Evolutionary conservation across 2,329 filamentous ascomycete genomes (phyloP).

Genomic region (Aspergillus novoparasiticus): DNA sequence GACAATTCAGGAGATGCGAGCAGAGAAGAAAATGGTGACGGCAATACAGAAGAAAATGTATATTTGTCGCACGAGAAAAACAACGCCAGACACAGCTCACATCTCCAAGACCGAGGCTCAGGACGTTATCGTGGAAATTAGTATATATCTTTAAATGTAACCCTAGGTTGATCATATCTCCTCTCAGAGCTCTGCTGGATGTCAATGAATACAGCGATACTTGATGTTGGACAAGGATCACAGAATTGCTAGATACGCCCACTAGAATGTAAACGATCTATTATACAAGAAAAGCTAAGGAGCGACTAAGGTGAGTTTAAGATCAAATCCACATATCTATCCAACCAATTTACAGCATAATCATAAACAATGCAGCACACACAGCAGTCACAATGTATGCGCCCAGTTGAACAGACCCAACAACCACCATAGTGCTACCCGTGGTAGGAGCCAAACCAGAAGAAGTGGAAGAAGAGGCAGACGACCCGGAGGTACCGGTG

Average conservation of each 20-base stretch:
- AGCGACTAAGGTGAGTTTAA: background rate
- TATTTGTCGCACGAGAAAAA: too few relatives aligned
- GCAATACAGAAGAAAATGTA: rapidly evolving
- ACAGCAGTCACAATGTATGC: conserved; percentile 48
- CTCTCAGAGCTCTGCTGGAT: background rate
- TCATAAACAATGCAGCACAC: conserved; percentile 49
- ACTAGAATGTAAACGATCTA: background rate
- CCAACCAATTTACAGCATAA: conserved; percentile 44
- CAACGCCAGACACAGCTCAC: too few relatives aligned
- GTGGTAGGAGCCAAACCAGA: conserved; percentile 5
- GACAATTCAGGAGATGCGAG: too few relatives aligned
- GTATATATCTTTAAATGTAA: too few relatives aligned
- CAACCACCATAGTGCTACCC: conserved; percentile 4
- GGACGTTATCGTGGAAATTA: too few relatives aligned
- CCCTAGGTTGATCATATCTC: too few relatives aligned
- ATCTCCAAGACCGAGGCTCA: too few relatives aligned
- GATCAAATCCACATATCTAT: background rate
- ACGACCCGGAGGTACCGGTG: conserved; percentile 27
- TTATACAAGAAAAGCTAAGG: background rate
- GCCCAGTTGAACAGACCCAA: conserved; percentile 35
- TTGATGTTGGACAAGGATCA: background rate
- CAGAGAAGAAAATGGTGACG: rapidly evolving
- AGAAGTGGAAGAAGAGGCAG: conserved; percentile 21
- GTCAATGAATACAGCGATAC: background rate
- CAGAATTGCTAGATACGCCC: background rate